Evolutionary conservation across 352 stramenopile species (phyloP).

Genomic region (Phytopythium sindhum): DNA sequence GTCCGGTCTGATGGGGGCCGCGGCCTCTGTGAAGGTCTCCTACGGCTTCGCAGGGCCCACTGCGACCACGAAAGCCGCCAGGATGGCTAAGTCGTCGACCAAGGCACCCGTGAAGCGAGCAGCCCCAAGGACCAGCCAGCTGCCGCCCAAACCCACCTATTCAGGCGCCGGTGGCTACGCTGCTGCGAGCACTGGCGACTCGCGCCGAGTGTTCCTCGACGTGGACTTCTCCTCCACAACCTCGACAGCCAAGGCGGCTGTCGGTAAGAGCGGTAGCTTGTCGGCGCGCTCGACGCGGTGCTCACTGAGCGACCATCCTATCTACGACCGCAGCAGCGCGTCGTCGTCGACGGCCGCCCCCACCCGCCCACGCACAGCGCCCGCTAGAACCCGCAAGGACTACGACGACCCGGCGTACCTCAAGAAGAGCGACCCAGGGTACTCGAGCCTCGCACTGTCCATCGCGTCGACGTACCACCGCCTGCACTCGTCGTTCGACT

Average conservation of each 20-base stretch:
- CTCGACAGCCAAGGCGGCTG: constrained; percentile 9
- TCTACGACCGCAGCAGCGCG: neutral
- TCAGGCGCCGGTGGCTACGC: neutral
- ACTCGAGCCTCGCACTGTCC: neutral
- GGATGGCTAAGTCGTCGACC: neutral
- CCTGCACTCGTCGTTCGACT: constrained; percentile 34
- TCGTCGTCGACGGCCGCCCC: constrained; percentile 2
- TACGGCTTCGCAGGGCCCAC: neutral
- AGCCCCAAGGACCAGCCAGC: neutral
- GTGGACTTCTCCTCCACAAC: constrained; percentile 19
- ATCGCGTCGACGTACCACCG: constrained; percentile 23
- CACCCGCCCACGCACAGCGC: constrained; percentile 37
- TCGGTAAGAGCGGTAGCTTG: constrained; percentile 1
- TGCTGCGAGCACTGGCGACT: neutral
- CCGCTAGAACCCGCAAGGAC: constrained; percentile 33
- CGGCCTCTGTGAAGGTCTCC: neutral
- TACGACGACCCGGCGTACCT: constrained; percentile 21
- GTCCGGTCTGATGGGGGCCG: neutral
- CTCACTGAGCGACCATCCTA: constrained; percentile 17
- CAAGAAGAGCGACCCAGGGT: constrained; percentile 12
- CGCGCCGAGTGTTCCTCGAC: constrained; percentile 24
- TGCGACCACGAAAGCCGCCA: neutral
- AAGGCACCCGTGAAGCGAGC: constrained; percentile 3
- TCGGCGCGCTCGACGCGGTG: constrained; percentile 13
- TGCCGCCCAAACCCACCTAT: neutral